These are phyloP conservation scores for Penicillium steckii DNA, from an alignment of 495 filamentous ascomycete species.

Conservation along the genomic window DNA sequence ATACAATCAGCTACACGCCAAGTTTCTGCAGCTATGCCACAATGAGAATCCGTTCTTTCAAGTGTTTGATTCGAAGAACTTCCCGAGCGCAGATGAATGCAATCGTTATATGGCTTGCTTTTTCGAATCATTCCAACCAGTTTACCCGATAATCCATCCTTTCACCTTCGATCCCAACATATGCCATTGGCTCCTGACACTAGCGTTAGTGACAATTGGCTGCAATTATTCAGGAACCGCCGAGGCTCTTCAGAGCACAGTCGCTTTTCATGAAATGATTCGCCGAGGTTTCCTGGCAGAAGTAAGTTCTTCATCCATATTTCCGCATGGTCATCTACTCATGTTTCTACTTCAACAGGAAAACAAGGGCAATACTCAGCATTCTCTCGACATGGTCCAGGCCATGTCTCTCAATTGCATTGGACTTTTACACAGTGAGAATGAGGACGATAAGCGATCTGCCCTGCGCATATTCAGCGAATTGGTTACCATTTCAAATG, in stretches of 20 bases:
- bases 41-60: slow-evolving; percentile 34
- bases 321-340: not conserved
- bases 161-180: slow-evolving; percentile 37
- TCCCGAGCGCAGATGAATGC: slow-evolving; percentile 33
- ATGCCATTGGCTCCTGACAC: slow-evolving; percentile 42
- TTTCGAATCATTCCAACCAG: slow-evolving; percentile 40
- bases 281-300: slow-evolving; percentile 39
- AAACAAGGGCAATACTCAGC: slow-evolving; percentile 17
- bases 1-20: slow-evolving; percentile 34
- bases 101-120: slow-evolving; percentile 34
- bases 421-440: slow-evolving; percentile 38
- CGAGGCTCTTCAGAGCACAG: slow-evolving; percentile 26
- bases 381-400: slow-evolving; percentile 38
- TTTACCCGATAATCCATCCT: slow-evolving; percentile 48
- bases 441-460: slow-evolving; percentile 26
- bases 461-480: slow-evolving; percentile 32
- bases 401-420: slow-evolving; percentile 40
- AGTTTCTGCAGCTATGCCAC: slow-evolving; percentile 37
- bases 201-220: slow-evolving; percentile 48
- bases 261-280: slow-evolving; percentile 45
- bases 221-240: slow-evolving; percentile 32
- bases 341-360: slow-evolving; percentile 19
- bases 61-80: slow-evolving; percentile 34
- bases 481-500: slow-evolving; percentile 29
- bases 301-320: slow-evolving; percentile 16